A percentile compares a stretch with the other conserved stretches of the same genome.
These are phyloP conservation scores for Juglanconis oblonga DNA, from an alignment of 2,329 filamentous ascomycete species.

Conservation along the genomic window DNA sequence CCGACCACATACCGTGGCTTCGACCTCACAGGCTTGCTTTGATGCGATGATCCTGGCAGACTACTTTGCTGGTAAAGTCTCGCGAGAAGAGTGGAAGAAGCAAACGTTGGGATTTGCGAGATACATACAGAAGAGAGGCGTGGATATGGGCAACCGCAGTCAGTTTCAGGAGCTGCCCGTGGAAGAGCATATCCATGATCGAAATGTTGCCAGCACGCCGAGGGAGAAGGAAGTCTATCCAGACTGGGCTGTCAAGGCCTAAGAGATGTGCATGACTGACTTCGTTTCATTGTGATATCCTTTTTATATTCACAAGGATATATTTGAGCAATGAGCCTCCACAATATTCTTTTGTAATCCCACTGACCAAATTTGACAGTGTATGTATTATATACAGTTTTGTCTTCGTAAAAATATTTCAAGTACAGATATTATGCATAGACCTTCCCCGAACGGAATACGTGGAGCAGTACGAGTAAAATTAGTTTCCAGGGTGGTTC, in stretches of 20 bases:
- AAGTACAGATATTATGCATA: too few relatives aligned
- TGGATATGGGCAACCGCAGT: constrained; percentile 34
- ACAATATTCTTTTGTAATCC: too few relatives aligned
- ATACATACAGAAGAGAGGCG: constrained; percentile 31
- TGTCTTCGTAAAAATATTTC: too few relatives aligned
- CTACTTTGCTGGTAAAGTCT: constrained; percentile 29
- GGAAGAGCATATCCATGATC: constrained; percentile 31
- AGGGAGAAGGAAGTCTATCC: constrained; percentile 23
- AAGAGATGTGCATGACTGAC: neutral
- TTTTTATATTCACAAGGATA: neutral
- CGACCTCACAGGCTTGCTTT: constrained; percentile 35
- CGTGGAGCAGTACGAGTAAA: too few relatives aligned
- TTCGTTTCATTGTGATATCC: neutral
- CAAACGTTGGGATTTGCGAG: constrained; percentile 33
- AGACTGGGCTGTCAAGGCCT: neutral
- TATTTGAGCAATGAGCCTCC: too few relatives aligned
- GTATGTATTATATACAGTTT: too few relatives aligned
- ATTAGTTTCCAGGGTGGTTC: too few relatives aligned
- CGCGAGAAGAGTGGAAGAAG: constrained; percentile 30
- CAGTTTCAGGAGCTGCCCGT: constrained; percentile 30
- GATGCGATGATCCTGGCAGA: constrained; percentile 28
- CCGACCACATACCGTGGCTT: constrained; percentile 41
- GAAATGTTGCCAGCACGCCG: constrained; percentile 31
- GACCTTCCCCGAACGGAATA: too few relatives aligned
- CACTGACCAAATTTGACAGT: too few relatives aligned